These are phyloP conservation scores for Capniomyces stellatus DNA, from an alignment of 371 early-diverging fungal genomes.

Conservation along the genomic window DNA sequence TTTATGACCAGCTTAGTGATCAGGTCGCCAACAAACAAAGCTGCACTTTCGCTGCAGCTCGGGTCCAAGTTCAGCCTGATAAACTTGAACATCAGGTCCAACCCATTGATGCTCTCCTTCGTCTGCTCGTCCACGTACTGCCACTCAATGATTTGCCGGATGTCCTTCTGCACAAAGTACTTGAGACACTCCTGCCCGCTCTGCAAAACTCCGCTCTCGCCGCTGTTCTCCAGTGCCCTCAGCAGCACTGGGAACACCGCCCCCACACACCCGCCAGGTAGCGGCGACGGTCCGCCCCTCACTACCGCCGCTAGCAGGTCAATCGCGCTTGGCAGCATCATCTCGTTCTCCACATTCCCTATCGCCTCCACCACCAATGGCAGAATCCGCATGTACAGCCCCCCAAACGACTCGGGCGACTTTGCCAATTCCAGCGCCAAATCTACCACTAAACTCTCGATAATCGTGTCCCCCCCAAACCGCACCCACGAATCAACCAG, in stretches of 20 bases:
- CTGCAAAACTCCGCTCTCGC: conserved; percentile 44
- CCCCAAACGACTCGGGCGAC: conserved; percentile 36
- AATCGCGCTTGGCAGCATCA: conserved; percentile 42
- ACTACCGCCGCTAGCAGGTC: conserved; percentile 48
- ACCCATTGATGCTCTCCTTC: conserved; percentile 38
- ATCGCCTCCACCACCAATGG: conserved; percentile 46
- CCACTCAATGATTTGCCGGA: conserved; percentile 43
- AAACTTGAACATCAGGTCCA: conserved; percentile 59
- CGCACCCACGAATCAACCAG: conserved; percentile 58
- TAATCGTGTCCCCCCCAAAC: conserved; percentile 33
- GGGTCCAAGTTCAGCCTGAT: conserved; percentile 60
- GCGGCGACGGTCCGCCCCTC: conserved; percentile 33
- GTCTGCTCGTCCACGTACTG: conserved; percentile 5
- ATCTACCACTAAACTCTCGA: conserved; percentile 48
- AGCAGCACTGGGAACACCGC: conserved; percentile 69
- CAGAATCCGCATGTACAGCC: conserved; percentile 45
- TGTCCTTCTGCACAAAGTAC: conserved; percentile 39
- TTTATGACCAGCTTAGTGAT: no score
- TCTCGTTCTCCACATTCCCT: conserved; percentile 26
- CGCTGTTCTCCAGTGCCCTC: conserved; percentile 38
- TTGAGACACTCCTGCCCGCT: conserved; percentile 48
- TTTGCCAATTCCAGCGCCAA: conserved; percentile 55
- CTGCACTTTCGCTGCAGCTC: conserved; percentile 50
- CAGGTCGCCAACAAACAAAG: conserved; percentile 76
- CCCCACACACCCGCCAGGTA: conserved; percentile 52